Percentiles rank a stretch among this genome's conserved stretches.
phyloP scores from a whole-genome alignment of 2,329 filamentous ascomycete genomes.

The Fusarium sp. region DNA sequence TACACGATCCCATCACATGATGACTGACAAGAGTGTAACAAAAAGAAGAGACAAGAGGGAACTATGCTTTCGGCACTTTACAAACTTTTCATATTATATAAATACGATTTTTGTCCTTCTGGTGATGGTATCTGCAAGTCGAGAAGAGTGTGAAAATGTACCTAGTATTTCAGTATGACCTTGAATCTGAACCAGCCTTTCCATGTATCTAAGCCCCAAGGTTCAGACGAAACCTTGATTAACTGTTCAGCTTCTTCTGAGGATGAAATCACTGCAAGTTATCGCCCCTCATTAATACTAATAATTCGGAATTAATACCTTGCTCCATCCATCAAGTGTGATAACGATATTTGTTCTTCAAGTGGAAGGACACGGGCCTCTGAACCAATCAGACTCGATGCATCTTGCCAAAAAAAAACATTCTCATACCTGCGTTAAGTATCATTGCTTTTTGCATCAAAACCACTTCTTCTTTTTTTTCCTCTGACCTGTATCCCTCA shows the following conservation, averaged over 20 bases:
- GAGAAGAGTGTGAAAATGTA: neutral
- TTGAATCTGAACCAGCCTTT: neutral
- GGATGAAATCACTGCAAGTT: neutral
- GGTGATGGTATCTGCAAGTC: neutral
- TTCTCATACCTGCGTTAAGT: neutral
- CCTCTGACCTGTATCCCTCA: neutral
- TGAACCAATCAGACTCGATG: slow-evolving; percentile 1
- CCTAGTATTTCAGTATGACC: neutral
- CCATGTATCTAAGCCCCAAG: neutral
- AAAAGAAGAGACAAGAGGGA: neutral
- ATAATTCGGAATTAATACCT: neutral
- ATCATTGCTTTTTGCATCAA: neutral
- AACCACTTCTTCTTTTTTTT: neutral
- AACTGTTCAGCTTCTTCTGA: neutral
- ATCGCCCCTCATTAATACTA: neutral
- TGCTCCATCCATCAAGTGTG: neutral
- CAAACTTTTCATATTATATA: neutral
- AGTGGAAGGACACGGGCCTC: neutral
- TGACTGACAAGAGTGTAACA: neutral
- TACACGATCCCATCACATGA: neutral
- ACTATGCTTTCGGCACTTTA: neutral
- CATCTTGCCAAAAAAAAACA: neutral
- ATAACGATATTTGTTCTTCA: neutral
- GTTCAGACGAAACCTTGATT: neutral
- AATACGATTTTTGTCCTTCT: neutral